phyloP scores from a whole-genome alignment of 2,329 filamentous ascomycete species.

The Hypoxylon sp. region DNA sequence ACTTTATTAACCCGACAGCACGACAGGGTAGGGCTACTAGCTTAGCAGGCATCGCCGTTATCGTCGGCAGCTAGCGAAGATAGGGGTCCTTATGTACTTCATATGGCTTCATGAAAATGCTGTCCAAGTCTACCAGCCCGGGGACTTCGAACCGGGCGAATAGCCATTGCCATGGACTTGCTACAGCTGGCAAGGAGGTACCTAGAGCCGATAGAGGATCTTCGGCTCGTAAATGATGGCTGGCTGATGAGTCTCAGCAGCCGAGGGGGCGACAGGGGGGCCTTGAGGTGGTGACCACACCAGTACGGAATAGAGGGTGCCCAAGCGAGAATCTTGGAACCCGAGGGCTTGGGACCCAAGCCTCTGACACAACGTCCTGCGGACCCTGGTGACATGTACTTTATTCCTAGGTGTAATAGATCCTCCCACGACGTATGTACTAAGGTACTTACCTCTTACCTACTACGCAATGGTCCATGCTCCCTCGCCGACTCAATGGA shows the following conservation, averaged over 20 bases:
- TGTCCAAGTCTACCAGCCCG: too few relatives aligned
- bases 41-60: neutral
- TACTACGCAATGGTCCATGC: neutral
- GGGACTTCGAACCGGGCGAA: neutral
- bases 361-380: neutral
- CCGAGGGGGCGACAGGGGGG: neutral
- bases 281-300: neutral
- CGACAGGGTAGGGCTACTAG: neutral
- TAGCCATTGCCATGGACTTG: neutral
- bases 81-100: neutral
- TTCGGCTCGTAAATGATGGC: neutral
- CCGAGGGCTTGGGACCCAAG: slow-evolving; percentile 6
- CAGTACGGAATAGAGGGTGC: neutral
- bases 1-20: neutral
- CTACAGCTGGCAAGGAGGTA: neutral
- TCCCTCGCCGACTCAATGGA: neutral
- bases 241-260: neutral
- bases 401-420: too few relatives aligned
- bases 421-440: neutral
- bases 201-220: neutral
- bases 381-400: neutral
- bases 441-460: neutral
- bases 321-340: neutral
- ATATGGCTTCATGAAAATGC: neutral
- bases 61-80: neutral